Evolutionary conservation across 257 asterid genomes (phyloP).

Genomic region (Solanum pimpinellifolium): DNA sequence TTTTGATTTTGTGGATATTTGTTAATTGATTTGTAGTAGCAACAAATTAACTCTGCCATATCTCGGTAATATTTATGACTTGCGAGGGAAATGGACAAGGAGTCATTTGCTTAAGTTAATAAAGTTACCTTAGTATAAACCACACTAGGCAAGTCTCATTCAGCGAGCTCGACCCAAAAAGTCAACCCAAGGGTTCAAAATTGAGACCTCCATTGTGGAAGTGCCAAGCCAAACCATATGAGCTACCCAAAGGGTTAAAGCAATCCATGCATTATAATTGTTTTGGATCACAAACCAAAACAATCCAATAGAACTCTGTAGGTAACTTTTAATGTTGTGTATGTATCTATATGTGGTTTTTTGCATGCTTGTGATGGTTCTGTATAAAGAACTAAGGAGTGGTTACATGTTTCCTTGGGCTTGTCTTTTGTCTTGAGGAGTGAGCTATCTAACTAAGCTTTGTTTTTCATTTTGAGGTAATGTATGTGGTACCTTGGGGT

Average conservation of each 20-base stretch:
- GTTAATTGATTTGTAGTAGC: neutral
- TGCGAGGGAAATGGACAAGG: neutral
- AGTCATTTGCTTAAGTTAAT: neutral
- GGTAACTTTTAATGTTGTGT: neutral
- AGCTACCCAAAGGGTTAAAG: neutral
- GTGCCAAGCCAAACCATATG: neutral
- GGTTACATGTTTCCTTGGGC: neutral
- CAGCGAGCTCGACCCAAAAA: neutral
- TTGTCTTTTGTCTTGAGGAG: neutral
- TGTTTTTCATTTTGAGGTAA: neutral
- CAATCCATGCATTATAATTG: neutral
- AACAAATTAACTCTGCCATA: neutral
- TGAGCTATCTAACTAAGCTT: neutral
- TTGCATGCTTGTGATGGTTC: neutral
- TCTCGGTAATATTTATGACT: neutral
- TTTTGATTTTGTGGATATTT: neutral
- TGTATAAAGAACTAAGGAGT: neutral
- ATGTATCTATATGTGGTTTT: neutral
- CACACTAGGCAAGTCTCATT: neutral
- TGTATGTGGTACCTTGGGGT: neutral
- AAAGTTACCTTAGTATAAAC: neutral
- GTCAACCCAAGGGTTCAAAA: neutral
- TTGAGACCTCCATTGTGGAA: neutral
- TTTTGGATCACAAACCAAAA: neutral
- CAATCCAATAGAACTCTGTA: neutral